phyloP scores from a whole-genome alignment of 306 rosid species.

The Nissolia schottii region DNA sequence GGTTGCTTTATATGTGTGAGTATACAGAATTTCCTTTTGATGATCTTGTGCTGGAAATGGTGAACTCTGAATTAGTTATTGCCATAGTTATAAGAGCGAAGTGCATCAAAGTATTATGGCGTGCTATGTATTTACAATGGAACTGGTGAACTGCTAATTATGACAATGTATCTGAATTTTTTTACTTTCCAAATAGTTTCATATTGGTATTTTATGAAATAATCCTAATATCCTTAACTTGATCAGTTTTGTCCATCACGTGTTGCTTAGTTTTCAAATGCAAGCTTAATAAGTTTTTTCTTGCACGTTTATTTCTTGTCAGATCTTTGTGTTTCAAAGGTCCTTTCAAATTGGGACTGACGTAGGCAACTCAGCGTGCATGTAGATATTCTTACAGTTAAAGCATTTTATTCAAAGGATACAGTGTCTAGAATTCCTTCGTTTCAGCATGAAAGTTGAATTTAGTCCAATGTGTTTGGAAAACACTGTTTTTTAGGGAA shows the following conservation, averaged over 20 bases:
- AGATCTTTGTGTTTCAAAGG: neutral
- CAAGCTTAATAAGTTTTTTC: neutral
- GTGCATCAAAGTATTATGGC: neutral
- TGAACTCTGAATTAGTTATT: neutral
- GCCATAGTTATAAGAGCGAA: neutral
- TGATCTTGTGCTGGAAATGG: neutral
- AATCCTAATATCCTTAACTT: neutral
- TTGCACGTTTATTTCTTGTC: neutral
- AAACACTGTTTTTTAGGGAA: neutral
- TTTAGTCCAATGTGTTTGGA: neutral
- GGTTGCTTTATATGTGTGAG: neutral
- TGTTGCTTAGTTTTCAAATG: neutral
- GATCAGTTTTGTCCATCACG: neutral
- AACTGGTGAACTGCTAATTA: slow-evolving; percentile 4
- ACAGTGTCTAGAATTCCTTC: neutral
- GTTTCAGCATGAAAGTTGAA: slow-evolving; percentile 5
- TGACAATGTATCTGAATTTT: neutral
- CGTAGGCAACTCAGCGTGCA: neutral
- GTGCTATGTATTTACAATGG: neutral
- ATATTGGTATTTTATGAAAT: neutral
- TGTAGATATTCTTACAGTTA: neutral
- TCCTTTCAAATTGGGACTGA: neutral
- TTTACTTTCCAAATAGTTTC: neutral
- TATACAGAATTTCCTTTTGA: neutral
- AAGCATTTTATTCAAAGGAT: neutral